Evolutionary conservation across 371 early-diverging fungal species (phyloP).

Genomic region (Zychaea mexicana): DNA sequence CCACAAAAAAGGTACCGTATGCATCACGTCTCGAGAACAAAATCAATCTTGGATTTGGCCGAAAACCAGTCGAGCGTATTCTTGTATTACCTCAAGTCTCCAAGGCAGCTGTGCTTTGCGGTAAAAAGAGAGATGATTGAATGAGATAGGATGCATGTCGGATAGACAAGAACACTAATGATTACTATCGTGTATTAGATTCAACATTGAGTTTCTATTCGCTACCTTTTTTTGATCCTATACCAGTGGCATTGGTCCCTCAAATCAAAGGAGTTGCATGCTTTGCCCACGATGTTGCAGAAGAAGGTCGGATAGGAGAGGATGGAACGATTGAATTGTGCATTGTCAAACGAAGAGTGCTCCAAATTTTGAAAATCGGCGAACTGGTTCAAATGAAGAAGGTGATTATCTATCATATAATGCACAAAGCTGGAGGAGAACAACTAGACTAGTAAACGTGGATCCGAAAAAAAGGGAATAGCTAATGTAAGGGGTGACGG

Average conservation of each 20-base stretch:
- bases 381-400: constrained; percentile 53
- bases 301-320: constrained; percentile 59
- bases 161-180: background rate
- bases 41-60: constrained; percentile 60
- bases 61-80: constrained; percentile 68
- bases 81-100: constrained; percentile 70
- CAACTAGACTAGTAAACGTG: too few species aligned
- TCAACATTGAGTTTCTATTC: constrained; percentile 66
- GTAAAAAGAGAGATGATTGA: constrained; percentile 37
- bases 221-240: constrained; percentile 63
- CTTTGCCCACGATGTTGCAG: constrained; percentile 60
- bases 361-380: constrained; percentile 60
- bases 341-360: constrained; percentile 62
- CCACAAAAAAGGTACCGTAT: constrained; percentile 31
- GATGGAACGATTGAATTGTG: constrained; percentile 66
- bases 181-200: constrained; percentile 35
- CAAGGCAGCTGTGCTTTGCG: constrained; percentile 72
- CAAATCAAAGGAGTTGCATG: constrained; percentile 72
- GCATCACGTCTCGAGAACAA: constrained; percentile 51
- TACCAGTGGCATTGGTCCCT: constrained; percentile 51
- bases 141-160: background rate
- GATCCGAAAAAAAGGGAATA: background rate
- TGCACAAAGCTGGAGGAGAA: too few species aligned
- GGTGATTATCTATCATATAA: too few species aligned
- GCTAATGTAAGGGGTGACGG: too few species aligned